These are phyloP conservation scores for Fusarium sp. DNA, from an alignment of 2,329 filamentous ascomycete species.

Conservation along the genomic window DNA sequence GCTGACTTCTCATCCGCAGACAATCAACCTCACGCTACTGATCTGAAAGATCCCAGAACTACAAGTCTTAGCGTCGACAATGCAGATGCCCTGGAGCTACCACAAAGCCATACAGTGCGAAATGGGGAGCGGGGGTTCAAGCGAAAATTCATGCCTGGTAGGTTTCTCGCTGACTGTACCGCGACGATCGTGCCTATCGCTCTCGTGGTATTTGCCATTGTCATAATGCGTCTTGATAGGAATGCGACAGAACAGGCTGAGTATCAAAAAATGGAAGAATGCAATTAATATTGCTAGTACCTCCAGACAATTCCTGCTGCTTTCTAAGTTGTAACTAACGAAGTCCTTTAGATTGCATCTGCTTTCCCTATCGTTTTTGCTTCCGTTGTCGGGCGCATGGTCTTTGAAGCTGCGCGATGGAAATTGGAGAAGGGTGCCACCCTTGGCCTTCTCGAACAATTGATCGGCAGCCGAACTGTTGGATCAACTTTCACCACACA, in stretches of 20 bases:
- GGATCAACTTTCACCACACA: not conserved
- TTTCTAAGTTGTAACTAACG: no score
- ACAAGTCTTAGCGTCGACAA: not conserved
- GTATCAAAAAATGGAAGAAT: not conserved
- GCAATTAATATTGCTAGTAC: not conserved
- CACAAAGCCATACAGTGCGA: no score
- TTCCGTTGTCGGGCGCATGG: conserved; percentile 13
- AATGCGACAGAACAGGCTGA: not conserved
- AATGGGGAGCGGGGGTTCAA: not conserved
- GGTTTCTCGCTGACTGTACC: not conserved
- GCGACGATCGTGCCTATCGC: not conserved
- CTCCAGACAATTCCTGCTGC: no score
- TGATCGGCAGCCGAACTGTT: conserved; percentile 27
- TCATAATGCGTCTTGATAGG: not conserved
- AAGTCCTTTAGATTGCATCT: not conserved
- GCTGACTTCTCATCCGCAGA: not conserved
- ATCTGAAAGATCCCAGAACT: no score
- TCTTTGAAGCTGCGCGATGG: conserved; percentile 10
- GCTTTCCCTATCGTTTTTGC: conserved; percentile 21
- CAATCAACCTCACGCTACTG: no score
- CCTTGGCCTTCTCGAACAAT: conserved; percentile 8
- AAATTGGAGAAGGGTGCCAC: conserved; percentile 20
- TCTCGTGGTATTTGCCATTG: not conserved
- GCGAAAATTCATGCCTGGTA: not conserved
- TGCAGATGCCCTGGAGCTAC: not conserved